Evolutionary conservation across 2,329 filamentous ascomycete genomes (phyloP), one percentile per base, ranked within the genome.

Genomic region (Escovopsis sp.): DNA sequence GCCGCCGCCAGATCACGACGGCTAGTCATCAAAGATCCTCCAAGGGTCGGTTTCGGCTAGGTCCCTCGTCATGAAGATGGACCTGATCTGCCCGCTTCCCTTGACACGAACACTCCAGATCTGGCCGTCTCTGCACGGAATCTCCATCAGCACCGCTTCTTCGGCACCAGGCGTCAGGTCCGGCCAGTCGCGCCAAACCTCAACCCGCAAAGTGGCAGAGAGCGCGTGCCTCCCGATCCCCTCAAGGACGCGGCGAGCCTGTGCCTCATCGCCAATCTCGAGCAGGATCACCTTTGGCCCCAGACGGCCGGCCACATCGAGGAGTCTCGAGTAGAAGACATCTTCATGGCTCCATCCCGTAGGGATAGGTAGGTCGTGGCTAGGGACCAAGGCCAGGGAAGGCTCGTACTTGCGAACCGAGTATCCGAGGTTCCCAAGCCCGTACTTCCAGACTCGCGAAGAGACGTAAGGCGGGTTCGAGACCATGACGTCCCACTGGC

Each of bases 391-490:
- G 1, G 91, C 91, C 11, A 84, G 61, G 48, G 66, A 74, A 4
- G 91, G 91, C 60, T 98, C 91, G 56, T 77, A 86, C 37, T 76
- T 76, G 13, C 86, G 74, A 27, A 95, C 89, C 11, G 84, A 89
- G 52, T 84, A 87, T 7, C 72, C 74, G 36, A 68, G 49, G 29
- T 66, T 59, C 13, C 59, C 60, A 10, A 51, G 51, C 14, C 62
- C 64, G 4, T 58, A 48, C 31, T 57, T 45, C 64, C 64, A 68
- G 9, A 60, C 52, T 33, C 56, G 49, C 0, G 67, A 63, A 2
- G 87, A 93, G 39, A 96, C 80, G 57, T 96, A 96, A 1, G 91
- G 91, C 13, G 91, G 91, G 53, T 98, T 98, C 2, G 83, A 83
- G 31, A 91, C 73, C 2, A 98, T 61, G 4, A 96, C 62, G 47